These are phyloP conservation scores for Elsinoe fawcettii DNA, from an alignment of 2,329 filamentous ascomycete genomes.

Conservation along the genomic window DNA sequence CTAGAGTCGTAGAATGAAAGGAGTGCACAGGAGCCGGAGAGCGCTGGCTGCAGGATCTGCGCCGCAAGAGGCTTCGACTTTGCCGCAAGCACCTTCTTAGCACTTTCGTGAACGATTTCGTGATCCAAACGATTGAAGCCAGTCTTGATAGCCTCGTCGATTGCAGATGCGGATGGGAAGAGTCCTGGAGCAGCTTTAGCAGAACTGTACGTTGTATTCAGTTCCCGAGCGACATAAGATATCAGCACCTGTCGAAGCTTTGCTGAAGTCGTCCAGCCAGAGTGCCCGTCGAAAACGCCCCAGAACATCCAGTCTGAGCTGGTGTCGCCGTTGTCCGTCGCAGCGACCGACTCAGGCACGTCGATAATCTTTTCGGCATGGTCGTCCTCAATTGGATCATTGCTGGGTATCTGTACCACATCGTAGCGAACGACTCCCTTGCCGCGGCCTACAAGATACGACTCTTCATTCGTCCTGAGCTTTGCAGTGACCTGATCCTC, in stretches of 20 bases:
- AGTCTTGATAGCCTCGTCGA: slow-evolving; percentile 85
- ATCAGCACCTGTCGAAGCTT: slow-evolving; percentile 90
- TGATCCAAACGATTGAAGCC: slow-evolving; percentile 84
- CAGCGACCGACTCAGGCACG: slow-evolving; percentile 57
- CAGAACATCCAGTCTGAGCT: slow-evolving; percentile 98
- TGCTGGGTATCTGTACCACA: slow-evolving; percentile 87
- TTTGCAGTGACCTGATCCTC: slow-evolving; percentile 89
- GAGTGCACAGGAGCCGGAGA: slow-evolving; percentile 94
- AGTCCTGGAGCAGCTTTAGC: slow-evolving; percentile 51
- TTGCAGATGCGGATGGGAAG: slow-evolving; percentile 67
- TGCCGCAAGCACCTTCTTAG: slow-evolving; percentile 80
- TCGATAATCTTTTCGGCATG: slow-evolving; percentile 98
- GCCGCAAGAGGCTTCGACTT: slow-evolving; percentile 87
- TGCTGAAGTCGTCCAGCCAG: slow-evolving; percentile 95
- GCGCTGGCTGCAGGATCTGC: slow-evolving; percentile 80
- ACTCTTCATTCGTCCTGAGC: slow-evolving; percentile 81
- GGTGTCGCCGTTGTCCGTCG: slow-evolving; percentile 46
- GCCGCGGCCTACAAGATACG: slow-evolving; percentile 80
- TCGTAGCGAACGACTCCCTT: slow-evolving; percentile 92
- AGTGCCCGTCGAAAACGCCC: slow-evolving; percentile 97
- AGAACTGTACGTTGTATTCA: slow-evolving; percentile 84
- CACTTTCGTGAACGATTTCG: slow-evolving; percentile 89
- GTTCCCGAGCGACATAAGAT: slow-evolving; percentile 81
- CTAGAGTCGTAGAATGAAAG: slow-evolving; percentile 92
- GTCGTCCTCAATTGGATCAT: slow-evolving; percentile 96